Conservation (phyloP, 2,329 filamentous ascomycete genomes). For the Aspergillus sp. region DNA sequence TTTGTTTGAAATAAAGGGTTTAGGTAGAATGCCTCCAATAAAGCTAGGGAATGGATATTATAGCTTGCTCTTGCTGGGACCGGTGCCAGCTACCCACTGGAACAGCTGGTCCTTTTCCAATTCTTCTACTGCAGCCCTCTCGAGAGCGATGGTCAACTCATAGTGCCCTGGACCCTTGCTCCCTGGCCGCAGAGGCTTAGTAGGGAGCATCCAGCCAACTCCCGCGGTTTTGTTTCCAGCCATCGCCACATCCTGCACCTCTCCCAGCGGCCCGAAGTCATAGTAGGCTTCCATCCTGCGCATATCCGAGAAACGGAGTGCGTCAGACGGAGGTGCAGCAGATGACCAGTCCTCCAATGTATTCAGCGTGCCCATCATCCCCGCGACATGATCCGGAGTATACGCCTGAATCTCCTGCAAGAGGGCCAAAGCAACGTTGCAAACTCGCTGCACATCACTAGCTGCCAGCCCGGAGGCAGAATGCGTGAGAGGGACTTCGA, state of each 20-base stretch:
- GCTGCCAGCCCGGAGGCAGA: not conserved
- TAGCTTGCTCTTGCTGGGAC: not conserved
- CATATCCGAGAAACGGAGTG: not conserved
- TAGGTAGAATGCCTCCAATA: too few species aligned
- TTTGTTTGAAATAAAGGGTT: too few species aligned
- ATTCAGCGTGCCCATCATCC: not conserved
- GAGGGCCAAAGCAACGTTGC: not conserved
- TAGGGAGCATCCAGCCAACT: not conserved
- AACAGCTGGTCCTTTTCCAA: not conserved
- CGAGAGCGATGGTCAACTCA: not conserved
- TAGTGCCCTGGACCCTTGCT: not conserved
- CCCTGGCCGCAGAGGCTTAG: not conserved
- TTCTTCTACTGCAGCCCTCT: not conserved
- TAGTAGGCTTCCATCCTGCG: not conserved
- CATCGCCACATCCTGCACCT: not conserved
- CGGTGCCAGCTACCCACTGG: not conserved
- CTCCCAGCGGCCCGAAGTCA: not conserved
- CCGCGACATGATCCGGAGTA: not conserved
- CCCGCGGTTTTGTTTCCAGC: not conserved
- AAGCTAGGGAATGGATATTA: not conserved
- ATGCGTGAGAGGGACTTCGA: not conserved
- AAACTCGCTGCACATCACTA: not conserved
- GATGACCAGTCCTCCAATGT: not conserved
- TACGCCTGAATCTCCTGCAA: not conserved
- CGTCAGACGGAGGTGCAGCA: not conserved